Base-by-base conservation (phyloP, 1,284 basidiomycete genomes). In the Abortiporus biennis region DNA sequence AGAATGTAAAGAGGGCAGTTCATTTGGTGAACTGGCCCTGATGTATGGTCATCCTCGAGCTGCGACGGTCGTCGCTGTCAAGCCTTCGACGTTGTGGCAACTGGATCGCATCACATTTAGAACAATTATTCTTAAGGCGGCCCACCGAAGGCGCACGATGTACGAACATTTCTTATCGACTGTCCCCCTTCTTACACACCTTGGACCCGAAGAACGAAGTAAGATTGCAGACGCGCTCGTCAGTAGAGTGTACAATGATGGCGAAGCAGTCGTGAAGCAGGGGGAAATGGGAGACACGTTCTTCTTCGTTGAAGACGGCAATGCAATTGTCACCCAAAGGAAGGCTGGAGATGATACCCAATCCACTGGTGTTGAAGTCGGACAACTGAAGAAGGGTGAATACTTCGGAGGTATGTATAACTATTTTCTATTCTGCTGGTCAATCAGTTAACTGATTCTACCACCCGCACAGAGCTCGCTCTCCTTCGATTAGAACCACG, bases 31-130 rank as follows among this genome's bases (percentile, higher is more conserved):
- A 66, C 75, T 99, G 38, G 96, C 96, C 23, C 68, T 99, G 51
- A 95, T 99, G 90, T 96, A 99, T 66, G 92, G 92, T 36, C 92
- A 96, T 54, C 92, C 92, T 23, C 87, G 95, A 37, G 92, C 93
- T 4, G 95, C 96, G 3, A 92, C 92, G 2, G 92, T 99, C 37
- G 67, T 97, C 22, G 85, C 94, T 3, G 81, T 87, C 30, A 82
- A 89, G 42, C 68, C 78, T 0, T 93, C 88, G 40, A 92, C 87
- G 5, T 72, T 98, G 24, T 99, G 95, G 95, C 85, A 90, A 4
- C 72, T 99, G 46, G 95, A 99, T 67, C 86, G 95, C 42, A 92
- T 96, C 55, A 98, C 94, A 1, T 99, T 99, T 83, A 82, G 95
- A 31, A 95, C 92, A n/a, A 98, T 99, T 64, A 86, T 99, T 40